Evolutionary conservation across 805 yeast genomes (phyloP).

Genomic region (Kuraishia floccosa): DNA sequence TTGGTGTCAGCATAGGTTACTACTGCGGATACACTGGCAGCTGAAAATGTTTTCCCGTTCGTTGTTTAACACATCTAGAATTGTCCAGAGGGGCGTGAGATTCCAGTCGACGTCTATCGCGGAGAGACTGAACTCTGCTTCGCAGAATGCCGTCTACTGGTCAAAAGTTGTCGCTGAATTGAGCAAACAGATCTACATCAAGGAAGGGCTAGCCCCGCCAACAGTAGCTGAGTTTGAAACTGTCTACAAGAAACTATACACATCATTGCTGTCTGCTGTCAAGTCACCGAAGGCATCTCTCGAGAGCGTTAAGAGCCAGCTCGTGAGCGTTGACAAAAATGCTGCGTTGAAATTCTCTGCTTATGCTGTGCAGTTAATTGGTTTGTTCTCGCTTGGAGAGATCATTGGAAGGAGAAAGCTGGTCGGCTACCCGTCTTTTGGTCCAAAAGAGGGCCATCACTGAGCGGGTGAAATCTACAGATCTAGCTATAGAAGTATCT

Average conservation of each 20-base stretch:
- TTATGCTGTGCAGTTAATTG: constrained; percentile 73
- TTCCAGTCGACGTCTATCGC: constrained; percentile 2
- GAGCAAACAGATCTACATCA: constrained; percentile 69
- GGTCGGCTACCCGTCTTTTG: constrained; percentile 73
- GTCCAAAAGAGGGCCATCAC: constrained; percentile 23
- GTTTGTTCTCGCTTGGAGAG: constrained; percentile 92
- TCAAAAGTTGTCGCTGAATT: constrained; percentile 42
- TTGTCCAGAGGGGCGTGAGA: constrained; percentile 17
- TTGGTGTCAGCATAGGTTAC: too few species aligned
- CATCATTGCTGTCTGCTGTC: constrained; percentile 27
- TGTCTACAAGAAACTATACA: constrained; percentile 50
- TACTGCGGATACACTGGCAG: too few species aligned
- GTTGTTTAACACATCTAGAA: constrained; percentile 5
- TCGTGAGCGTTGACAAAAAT: constrained; percentile 32
- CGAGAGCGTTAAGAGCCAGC: constrained; percentile 30
- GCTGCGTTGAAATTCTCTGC: constrained; percentile 58
- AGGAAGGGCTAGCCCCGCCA: constrained; percentile 94
- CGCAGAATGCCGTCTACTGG: constrained; percentile 70
- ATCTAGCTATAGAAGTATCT: background rate
- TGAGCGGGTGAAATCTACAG: too few species aligned
- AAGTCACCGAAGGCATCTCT: constrained; percentile 53
- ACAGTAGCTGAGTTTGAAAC: constrained; percentile 61
- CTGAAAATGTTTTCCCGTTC: constrained; percentile 8
- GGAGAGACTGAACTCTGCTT: constrained; percentile 8
- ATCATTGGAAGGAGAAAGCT: constrained; percentile 90